phyloP scores from a whole-genome alignment of 2,329 filamentous ascomycete genomes.

The Colletotrichum tabaci region DNA sequence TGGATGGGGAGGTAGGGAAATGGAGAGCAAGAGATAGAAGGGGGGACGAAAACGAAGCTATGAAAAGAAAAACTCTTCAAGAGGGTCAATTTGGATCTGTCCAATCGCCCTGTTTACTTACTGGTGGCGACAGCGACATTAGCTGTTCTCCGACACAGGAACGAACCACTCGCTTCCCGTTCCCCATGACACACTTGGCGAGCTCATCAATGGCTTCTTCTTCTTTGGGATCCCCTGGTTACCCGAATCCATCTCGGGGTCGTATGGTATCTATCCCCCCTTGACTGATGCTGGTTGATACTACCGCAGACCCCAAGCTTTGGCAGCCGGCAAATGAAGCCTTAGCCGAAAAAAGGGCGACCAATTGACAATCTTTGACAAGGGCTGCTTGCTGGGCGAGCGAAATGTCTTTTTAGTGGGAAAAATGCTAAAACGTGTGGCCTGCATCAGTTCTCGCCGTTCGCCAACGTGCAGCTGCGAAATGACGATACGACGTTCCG shows the following conservation, averaged over 20 bases:
- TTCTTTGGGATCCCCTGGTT: constrained; percentile 26
- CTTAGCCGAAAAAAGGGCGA: constrained; percentile 12
- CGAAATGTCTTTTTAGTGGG: neutral
- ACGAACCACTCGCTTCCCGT: neutral
- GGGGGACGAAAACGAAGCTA: neutral
- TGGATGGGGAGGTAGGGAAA: neutral
- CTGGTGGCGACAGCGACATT: constrained; percentile 9
- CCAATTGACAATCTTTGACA: constrained; percentile 29
- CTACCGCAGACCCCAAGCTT: neutral
- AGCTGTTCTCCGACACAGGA: constrained; percentile 4
- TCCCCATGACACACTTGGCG: constrained; percentile 29
- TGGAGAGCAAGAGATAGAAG: neutral
- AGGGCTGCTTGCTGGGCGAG: constrained; percentile 10
- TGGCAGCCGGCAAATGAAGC: constrained; percentile 38
- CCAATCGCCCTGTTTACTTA: constrained; percentile 1
- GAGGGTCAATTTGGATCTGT: neutral
- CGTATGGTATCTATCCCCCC: constrained; percentile 1
- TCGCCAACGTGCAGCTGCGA: constrained; percentile 17
- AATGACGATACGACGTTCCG: constrained; percentile 37
- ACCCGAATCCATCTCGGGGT: constrained; percentile 18
- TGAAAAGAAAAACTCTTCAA: constrained; percentile 10
- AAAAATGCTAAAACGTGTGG: constrained; percentile 14
- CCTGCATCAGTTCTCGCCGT: constrained; percentile 23
- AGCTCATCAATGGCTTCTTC: constrained; percentile 9
- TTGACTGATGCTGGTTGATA: constrained; percentile 3